phyloP scores from a whole-genome alignment of 2,329 filamentous ascomycete genomes.

The Aureobasidium sp. region DNA sequence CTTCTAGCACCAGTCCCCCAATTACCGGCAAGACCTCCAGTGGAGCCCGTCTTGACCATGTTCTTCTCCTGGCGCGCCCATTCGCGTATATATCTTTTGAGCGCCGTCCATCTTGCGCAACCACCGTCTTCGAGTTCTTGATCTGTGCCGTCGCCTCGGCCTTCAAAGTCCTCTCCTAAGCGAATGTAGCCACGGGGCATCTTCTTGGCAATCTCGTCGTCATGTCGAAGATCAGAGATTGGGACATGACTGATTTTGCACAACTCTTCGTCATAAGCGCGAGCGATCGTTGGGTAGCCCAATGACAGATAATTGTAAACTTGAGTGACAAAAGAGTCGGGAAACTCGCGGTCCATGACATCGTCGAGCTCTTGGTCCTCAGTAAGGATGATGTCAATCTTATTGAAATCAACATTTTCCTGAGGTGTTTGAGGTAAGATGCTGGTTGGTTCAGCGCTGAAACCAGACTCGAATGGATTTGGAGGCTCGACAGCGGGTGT shows the following conservation, averaged over 20 bases:
- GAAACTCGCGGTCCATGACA: constrained; percentile 58
- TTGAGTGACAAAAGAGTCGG: constrained; percentile 81
- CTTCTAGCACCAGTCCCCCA: constrained; percentile 41
- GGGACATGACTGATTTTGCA: constrained; percentile 69
- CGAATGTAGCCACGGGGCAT: constrained; percentile 66
- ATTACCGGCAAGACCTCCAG: constrained; percentile 24
- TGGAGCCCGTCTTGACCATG: constrained; percentile 40
- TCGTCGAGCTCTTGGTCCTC: constrained; percentile 36
- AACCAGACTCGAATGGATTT: constrained; percentile 36
- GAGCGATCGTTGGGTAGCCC: constrained; percentile 80
- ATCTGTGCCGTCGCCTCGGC: constrained; percentile 27
- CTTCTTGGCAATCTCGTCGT: constrained; percentile 56
- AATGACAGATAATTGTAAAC: constrained; percentile 96
- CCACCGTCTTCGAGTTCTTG: constrained; percentile 38
- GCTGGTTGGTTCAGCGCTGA: constrained; percentile 26
- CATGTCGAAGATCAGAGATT: constrained; percentile 60
- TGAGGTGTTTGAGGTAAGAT: constrained; percentile 30
- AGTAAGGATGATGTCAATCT: constrained; percentile 37
- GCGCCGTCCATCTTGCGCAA: constrained; percentile 74
- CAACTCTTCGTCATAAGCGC: constrained; percentile 76
- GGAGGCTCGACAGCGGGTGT: constrained; percentile 37
- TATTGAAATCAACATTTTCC: constrained; percentile 15
- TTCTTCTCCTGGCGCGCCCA: constrained; percentile 84
- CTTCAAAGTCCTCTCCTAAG: constrained; percentile 41
- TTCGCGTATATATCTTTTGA: constrained; percentile 76